Evolutionary conservation across 495 filamentous ascomycete species (phyloP).

Genomic region (Penicillium nucicola): DNA sequence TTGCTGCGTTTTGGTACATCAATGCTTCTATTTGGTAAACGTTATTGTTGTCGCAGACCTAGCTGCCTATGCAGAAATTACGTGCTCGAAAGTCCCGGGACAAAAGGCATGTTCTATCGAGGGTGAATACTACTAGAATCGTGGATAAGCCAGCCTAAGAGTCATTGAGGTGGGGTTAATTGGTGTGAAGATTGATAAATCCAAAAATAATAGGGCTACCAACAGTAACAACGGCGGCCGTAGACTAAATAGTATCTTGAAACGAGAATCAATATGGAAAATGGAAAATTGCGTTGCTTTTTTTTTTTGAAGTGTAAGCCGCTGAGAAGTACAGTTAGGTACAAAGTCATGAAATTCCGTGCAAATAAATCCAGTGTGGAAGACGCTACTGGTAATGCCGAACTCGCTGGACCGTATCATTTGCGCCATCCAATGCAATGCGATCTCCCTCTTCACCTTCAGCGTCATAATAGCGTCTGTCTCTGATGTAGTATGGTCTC

Average conservation of each 20-base stretch:
- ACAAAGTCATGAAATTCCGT: background rate
- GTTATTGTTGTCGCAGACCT: no score
- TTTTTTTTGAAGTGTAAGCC: background rate
- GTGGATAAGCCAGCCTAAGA: no score
- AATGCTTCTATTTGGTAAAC: no score
- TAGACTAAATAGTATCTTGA: background rate
- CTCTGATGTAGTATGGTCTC: conserved; percentile 38
- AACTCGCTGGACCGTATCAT: conserved; percentile 29
- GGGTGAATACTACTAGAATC: no score
- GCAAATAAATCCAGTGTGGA: background rate
- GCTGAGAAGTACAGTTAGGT: background rate
- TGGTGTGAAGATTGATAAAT: no score
- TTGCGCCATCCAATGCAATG: conserved; percentile 26
- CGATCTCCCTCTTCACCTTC: conserved; percentile 33
- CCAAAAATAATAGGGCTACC: no score
- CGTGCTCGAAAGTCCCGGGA: no score
- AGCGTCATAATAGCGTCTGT: conserved; percentile 38
- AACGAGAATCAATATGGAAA: background rate
- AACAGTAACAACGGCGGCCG: no score
- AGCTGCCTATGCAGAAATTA: no score
- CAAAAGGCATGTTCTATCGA: no score
- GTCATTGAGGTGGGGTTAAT: no score
- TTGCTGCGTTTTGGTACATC: no score
- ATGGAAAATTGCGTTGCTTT: background rate
- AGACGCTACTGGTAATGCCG: conserved; percentile 26